phyloP scores from a whole-genome alignment of 805 yeast species.

The Teunomyces lycoperdinae region DNA sequence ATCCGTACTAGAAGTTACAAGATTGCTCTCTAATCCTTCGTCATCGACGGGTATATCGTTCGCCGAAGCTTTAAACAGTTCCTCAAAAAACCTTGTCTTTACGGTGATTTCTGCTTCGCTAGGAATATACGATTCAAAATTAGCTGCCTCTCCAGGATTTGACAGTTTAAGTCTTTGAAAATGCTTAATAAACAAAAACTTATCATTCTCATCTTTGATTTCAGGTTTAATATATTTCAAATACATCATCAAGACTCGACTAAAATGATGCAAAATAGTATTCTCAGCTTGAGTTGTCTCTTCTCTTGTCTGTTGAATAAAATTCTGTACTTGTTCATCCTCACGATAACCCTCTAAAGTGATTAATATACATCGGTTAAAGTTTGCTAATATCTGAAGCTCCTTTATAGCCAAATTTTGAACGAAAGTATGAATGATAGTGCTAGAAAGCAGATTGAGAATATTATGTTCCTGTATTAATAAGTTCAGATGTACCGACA shows the following conservation, averaged over 20 bases:
- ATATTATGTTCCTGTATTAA: neutral
- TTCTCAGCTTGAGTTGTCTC: conserved; percentile 21
- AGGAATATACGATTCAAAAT: conserved; percentile 9
- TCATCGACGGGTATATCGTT: conserved; percentile 12
- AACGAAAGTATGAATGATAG: conserved; percentile 15
- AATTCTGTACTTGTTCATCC: conserved; percentile 1
- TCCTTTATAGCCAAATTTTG: conserved; percentile 13
- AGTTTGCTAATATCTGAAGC: conserved; percentile 20
- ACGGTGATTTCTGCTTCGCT: conserved; percentile 21
- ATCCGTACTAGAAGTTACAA: conserved; percentile 25
- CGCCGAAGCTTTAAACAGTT: conserved; percentile 22
- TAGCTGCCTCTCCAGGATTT: neutral
- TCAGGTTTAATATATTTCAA: neutral
- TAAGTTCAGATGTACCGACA: neutral
- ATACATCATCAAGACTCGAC: conserved; percentile 15
- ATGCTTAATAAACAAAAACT: conserved; percentile 19
- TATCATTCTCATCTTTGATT: conserved; percentile 16
- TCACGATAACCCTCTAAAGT: conserved; percentile 11
- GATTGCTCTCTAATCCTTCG: neutral
- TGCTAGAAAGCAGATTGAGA: neutral
- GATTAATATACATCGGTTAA: conserved; percentile 19
- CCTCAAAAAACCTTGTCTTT: conserved; percentile 30
- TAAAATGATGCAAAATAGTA: conserved; percentile 15
- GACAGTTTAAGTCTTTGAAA: conserved; percentile 7
- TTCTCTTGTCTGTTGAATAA: conserved; percentile 3